A percentile compares a stretch with the other conserved stretches of the same genome.
Conservation (phyloP, 2,329 filamentous ascomycete species). For the Periconia digitata region DNA sequence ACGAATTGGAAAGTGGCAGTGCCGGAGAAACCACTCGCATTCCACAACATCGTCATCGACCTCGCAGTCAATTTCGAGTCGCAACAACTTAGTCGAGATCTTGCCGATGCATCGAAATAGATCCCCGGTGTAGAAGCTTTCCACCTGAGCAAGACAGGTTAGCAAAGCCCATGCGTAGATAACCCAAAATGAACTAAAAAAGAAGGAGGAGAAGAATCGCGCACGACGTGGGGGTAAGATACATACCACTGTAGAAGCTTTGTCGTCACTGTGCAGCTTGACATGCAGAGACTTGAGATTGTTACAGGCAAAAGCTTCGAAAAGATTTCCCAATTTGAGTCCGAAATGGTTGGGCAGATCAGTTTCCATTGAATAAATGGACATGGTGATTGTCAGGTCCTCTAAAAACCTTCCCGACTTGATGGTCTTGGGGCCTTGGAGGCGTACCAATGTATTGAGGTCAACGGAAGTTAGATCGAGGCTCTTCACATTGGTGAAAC, state of each 20-base stretch:
- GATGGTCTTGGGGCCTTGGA: constrained; percentile 25
- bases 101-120: neutral
- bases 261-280: constrained; percentile 16
- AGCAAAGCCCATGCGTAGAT: too few species aligned
- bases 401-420: constrained; percentile 17
- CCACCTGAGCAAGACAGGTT: too few species aligned
- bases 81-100: constrained; percentile 4
- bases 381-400: constrained; percentile 15
- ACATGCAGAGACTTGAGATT: constrained; percentile 17
- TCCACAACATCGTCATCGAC: constrained; percentile 11
- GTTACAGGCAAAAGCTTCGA: constrained; percentile 21
- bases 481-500: constrained; percentile 15
- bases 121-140: too few species aligned
- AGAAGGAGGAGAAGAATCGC: constrained; percentile 16
- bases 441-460: constrained; percentile 16
- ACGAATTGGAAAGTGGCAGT: constrained; percentile 9
- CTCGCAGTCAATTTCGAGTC: constrained; percentile 18
- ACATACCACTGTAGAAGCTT: neutral
- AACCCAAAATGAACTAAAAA: constrained; percentile 17
- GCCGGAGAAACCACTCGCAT: constrained; percentile 16
- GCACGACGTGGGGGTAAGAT: neutral
- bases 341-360: constrained; percentile 13
- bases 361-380: constrained; percentile 24
- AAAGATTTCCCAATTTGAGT: constrained; percentile 16
- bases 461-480: constrained; percentile 17